Evolutionary conservation across 352 stramenopile genomes (phyloP), one percentile per base, ranked within the genome.

Genomic region (Globisporangium paroecandrum): DNA sequence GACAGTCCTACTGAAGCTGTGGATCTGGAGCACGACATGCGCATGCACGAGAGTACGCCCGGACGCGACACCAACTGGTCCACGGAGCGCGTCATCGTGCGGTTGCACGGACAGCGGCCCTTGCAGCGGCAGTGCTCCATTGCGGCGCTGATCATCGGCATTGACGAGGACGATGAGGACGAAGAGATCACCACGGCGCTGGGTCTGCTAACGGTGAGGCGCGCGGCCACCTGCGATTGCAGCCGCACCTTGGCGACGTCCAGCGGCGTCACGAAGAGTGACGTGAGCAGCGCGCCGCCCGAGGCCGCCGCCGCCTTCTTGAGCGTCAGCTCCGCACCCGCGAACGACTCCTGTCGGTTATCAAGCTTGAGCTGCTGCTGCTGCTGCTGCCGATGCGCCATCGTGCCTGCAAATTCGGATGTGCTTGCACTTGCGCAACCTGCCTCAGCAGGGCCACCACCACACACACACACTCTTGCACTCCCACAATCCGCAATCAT

Each of bases 181-280:
- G 27, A 59, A 12, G 41, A 63, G 22, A 24, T 22, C 24, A 58
- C 58, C 18, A 46, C 24, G 22, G 24, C 58, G 34, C 13, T 55
- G 29, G 59, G 32, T 27, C 6, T 27, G 32, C 25, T 64, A 3
- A 7, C 2, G 6, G 47, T 46, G 67, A 71, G 25, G n/a, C 53
- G 8, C n/a, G 54, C 68, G 25, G 76, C 75, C 46, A 90, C 75
- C 72, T 94, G 86, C 27, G 85, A 79, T 71, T 94, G 87, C 47
- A 94, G 79, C 41, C 87, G 87, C 55, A 93, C 84, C 64, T 94
- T 94, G 55, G 80, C 87, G 36, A 94, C 87, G 65, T 94, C 87
- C 49, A 94, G 62, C n/a, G 87, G 87, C 43, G 83, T 94, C 38
- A 92, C 83, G 65, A 94, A 93, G n/a, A 94, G 72, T 66, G 86